phyloP scores from a whole-genome alignment of 805 yeast genomes.

The Ogataea trehaloabstinens region DNA sequence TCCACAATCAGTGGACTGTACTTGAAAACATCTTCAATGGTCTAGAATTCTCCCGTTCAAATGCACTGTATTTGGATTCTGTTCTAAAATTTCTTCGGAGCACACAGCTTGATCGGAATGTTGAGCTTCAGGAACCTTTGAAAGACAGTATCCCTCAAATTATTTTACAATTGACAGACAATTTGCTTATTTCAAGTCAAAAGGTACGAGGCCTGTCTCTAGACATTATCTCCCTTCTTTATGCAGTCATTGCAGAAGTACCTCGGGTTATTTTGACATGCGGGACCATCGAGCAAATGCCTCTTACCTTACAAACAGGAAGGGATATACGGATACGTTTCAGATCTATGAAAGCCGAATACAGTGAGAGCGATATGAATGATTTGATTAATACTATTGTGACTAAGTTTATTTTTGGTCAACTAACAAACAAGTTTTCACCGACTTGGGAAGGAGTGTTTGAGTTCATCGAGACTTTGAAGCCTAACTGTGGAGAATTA shows the following conservation, averaged over 20 bases:
- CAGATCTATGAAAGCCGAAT: conserved; percentile 53
- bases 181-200: conserved; percentile 50
- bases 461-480: conserved; percentile 53
- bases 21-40: conserved; percentile 19
- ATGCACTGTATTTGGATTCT: conserved; percentile 39
- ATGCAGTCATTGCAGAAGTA: conserved; percentile 24
- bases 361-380: conserved; percentile 28
- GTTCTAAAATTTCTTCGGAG: conserved; percentile 27
- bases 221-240: conserved; percentile 42
- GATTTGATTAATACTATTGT: conserved; percentile 32
- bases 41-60: conserved; percentile 30
- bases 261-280: conserved; percentile 39
- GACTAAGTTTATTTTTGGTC: conserved; percentile 60
- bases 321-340: conserved; percentile 74
- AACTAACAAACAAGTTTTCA: conserved; percentile 69
- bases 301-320: conserved; percentile 63
- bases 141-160: conserved; percentile 12
- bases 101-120: not conserved
- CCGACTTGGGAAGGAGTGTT: conserved; percentile 82
- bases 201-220: conserved; percentile 46
- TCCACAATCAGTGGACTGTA: conserved; percentile 15
- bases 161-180: conserved; percentile 27
- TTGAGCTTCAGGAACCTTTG: conserved; percentile 16
- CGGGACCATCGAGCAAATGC: conserved; percentile 65
- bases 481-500: conserved; percentile 37